Evolutionary conservation across 78 protist species (phyloP).

Genomic region (Emiliania huxleyi): DNA sequence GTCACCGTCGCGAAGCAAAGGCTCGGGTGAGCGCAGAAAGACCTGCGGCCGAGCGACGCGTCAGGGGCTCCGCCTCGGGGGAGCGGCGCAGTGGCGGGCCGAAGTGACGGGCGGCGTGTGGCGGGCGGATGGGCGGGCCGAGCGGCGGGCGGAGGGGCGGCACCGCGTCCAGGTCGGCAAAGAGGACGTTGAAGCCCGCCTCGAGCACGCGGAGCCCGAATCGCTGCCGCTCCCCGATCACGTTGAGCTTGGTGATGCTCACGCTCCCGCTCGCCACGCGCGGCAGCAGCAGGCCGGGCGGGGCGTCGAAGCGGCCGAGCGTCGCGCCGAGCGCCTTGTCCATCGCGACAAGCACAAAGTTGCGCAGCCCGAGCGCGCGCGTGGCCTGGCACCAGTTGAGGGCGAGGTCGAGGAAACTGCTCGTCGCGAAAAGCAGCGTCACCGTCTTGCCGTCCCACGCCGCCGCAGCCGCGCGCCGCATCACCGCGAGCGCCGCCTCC

Average conservation of each 20-base stretch:
- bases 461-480: neutral
- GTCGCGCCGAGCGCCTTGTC: neutral
- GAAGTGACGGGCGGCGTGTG: no score
- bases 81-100: no score
- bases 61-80: no score
- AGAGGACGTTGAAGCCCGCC: conserved; percentile 3
- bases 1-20: neutral
- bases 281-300: conserved; percentile 1
- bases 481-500: neutral
- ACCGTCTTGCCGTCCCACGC: conserved; percentile 5
- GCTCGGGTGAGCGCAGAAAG: neutral
- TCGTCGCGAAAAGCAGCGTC: neutral
- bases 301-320: neutral
- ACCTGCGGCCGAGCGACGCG: no score
- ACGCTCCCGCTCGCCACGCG: neutral
- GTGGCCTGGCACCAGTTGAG: neutral
- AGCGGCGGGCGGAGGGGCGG: no score
- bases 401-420: conserved; percentile 10
- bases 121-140: no score
- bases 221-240: conserved; percentile 25
- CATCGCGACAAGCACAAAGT: conserved; percentile 11
- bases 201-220: conserved; percentile 26
- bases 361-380: neutral
- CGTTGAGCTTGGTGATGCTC: neutral
- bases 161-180: conserved; percentile 23